Base-by-base conservation (phyloP, 768 basidiomycete species). In the Auriculariales sp. region DNA sequence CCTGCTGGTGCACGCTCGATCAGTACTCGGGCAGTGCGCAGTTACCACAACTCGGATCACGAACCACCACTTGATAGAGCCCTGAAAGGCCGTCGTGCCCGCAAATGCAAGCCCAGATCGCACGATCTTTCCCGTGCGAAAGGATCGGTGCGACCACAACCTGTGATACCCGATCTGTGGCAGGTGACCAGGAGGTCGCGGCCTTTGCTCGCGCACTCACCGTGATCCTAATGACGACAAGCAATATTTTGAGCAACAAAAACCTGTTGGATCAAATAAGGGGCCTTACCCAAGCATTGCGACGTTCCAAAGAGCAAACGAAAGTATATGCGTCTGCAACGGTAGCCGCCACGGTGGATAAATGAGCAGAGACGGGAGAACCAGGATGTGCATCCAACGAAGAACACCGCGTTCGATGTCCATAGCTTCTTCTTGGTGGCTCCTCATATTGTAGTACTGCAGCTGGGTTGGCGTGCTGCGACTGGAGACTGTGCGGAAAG, bases 11-110 rank as follows among this genome's bases (percentile, higher is more conserved):
- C n/a, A n/a, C n/a, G n/a, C n/a, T n/a, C n/a, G n/a, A n/a, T n/a
- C n/a, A n/a, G n/a, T n/a, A n/a, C n/a, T n/a, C n/a, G n/a, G 15
- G 28, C 34, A 27, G 14, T 32, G 49, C 52, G 11, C 50, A 57
- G 54, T 55, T 58, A 47, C n/a, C n/a, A n/a, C n/a, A n/a, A n/a
- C n/a, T n/a, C n/a, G n/a, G n/a, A n/a, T n/a, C n/a, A n/a, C n/a
- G n/a, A n/a, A n/a, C n/a, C 74, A 74, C 76, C 74, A 78, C 70
- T 84, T 83, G 58, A 86, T 83, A 36, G 81, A 83, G 3, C 85
- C 86, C 58, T 88, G 84, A 55, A 86, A 83, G 0, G 78, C 85
- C 46, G 80, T 73, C 3, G 79, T 75, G 1, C 86, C 84, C 60
- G 87, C 64, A 25, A 73, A 62, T n/a, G 83, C 81, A 28, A 88